Evolutionary conservation across 306 rosid species (phyloP).

Genomic region (Corylus heterophylla): DNA sequence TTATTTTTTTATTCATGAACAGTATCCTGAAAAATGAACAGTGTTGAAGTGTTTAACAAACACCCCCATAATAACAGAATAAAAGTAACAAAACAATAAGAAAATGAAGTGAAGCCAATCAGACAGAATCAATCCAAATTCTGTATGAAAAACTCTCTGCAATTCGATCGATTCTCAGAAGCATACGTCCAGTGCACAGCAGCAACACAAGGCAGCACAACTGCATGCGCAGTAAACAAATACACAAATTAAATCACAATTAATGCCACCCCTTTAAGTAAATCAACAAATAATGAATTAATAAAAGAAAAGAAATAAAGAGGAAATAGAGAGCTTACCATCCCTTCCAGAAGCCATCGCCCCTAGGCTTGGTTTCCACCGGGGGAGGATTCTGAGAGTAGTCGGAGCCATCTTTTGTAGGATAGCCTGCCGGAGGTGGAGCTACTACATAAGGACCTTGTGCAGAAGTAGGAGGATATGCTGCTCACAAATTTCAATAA

Average conservation of each 20-base stretch:
- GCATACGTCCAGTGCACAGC: slow-evolving; percentile 76
- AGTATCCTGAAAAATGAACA: too few species aligned
- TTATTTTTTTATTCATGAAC: too few species aligned
- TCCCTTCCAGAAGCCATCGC: slow-evolving; percentile 93
- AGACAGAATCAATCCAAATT: too few species aligned
- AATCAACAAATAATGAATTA: too few species aligned
- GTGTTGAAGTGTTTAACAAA: too few species aligned
- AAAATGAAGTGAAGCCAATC: too few species aligned
- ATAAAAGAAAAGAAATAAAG: not conserved
- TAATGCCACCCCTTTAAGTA: too few species aligned
- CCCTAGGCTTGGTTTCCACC: slow-evolving; percentile 59
- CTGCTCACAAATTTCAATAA: too few species aligned
- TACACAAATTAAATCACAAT: too few species aligned
- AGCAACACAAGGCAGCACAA: slow-evolving; percentile 78
- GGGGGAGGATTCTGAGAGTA: slow-evolving; percentile 31
- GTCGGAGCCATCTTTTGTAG: slow-evolving; percentile 44
- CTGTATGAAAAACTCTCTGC: not conserved
- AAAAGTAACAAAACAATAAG: too few species aligned
- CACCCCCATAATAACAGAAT: too few species aligned
- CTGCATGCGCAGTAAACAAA: slow-evolving; percentile 29
- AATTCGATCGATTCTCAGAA: slow-evolving; percentile 32
- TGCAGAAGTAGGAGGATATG: slow-evolving; percentile 21
- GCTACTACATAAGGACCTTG: slow-evolving; percentile 32
- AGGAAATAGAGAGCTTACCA: slow-evolving; percentile 44
- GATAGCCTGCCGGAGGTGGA: slow-evolving; percentile 74